These are phyloP conservation scores for Buxus sempervirens DNA, from an alignment of 164 flowering plant species.

Conservation along the genomic window DNA sequence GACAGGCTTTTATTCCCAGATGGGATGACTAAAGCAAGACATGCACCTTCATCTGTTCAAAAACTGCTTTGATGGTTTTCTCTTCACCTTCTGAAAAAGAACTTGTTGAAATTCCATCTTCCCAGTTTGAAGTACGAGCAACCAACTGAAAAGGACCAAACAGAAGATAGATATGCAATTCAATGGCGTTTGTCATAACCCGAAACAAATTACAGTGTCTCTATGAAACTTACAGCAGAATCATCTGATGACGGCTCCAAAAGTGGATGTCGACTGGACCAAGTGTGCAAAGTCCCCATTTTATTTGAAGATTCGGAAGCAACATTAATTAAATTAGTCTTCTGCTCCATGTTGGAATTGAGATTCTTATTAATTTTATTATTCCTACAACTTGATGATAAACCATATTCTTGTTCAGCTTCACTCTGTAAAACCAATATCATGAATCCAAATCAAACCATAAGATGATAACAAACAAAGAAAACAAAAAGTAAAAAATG, in stretches of 20 bases:
- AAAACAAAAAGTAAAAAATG: conserved; percentile 1
- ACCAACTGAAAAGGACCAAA: conserved; percentile 23
- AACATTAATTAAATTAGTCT: conserved; percentile 17
- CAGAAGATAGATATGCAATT: not conserved
- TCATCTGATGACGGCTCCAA: conserved; percentile 23
- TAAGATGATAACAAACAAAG: not conserved
- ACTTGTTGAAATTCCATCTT: conserved; percentile 43
- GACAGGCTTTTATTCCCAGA: too few relatives aligned
- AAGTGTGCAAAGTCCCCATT: conserved; percentile 14
- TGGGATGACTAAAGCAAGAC: not conserved
- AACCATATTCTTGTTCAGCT: conserved; percentile 29
- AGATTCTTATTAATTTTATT: conserved; percentile 13
- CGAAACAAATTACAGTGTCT: not conserved
- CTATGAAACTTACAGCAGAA: conserved; percentile 22
- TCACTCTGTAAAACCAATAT: conserved; percentile 35
- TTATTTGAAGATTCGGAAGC: conserved; percentile 18
- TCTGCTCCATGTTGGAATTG: conserved; percentile 10
- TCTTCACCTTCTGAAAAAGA: conserved; percentile 70
- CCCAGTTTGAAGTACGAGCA: conserved; percentile 32
- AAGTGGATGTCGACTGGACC: conserved; percentile 35
- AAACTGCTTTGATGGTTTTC: conserved; percentile 53
- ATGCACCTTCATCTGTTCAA: conserved; percentile 49
- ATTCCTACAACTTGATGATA: conserved; percentile 14
- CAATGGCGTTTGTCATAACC: too few relatives aligned
- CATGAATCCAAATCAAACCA: too few relatives aligned